Base-by-base conservation (phyloP, 371 early-diverging fungal species). In the Circinella umbellata region DNA sequence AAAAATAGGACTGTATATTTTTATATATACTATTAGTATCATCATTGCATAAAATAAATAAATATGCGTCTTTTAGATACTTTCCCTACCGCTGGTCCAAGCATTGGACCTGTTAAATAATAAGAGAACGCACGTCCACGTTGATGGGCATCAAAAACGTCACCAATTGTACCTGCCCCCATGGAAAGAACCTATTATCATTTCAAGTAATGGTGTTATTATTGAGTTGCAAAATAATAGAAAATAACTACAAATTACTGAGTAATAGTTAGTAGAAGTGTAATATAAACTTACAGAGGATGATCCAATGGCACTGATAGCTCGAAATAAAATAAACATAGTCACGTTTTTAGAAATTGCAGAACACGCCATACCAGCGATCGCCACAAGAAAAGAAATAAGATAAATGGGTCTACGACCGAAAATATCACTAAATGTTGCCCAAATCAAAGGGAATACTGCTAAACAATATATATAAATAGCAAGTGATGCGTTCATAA, bases 161-260 rank as follows among this genome's bases (percentile, higher is more conserved):
- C 84, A 13, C 78, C 70, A 18, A 84, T 76, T 4, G 84, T 84
- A 15, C 80, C 84, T 37, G 84, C 81, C 5, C 84, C 84, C 73
- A 80, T 72, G 11, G 80, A 80, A 75, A 80, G 77, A 0, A 78
- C 84, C 82, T 78, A 42, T 42, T 27, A 27, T 27, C 27, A 27
- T 27, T 27, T 27, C 27, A 27, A 27, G 27, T 2, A 27, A 27
- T 27, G 27, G 27, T 1, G 27, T 27, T 27, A 27, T 0, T 27
- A 27, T 27, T 27, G 27, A 27, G 27, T 27, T 27, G 27, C 2
- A 1, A 27, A 27, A 27, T 27, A 27, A 27, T 27, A 27, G 27
- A 27, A 2, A 27, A 27, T 27, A 27, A 27, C 2, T 27, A 27
- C 27, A 27, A 27, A 27, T 2, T 27, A 27, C 27, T 27, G 27